Evolutionary conservation across 306 rosid genomes (phyloP).

Genomic region (Hippophae rhamnoides): DNA sequence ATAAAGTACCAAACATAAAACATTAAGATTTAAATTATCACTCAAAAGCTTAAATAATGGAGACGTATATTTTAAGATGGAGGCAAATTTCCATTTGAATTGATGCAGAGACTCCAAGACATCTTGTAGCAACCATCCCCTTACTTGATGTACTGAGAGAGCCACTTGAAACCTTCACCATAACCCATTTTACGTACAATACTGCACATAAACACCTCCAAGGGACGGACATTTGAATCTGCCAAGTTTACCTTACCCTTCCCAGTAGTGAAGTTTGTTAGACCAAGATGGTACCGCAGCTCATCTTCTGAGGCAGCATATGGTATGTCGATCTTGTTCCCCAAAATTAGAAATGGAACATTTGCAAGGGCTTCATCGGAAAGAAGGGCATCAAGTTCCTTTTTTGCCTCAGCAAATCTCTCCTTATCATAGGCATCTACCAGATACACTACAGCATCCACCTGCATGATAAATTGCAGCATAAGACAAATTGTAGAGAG

Average conservation of each 20-base stretch:
- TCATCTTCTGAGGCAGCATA: slow-evolving; percentile 88
- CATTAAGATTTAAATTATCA: too few species aligned
- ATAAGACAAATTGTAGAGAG: background rate
- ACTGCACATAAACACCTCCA: slow-evolving; percentile 93
- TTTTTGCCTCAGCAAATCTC: slow-evolving; percentile 70
- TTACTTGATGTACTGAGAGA: slow-evolving; percentile 83
- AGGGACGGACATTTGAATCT: slow-evolving; percentile 66
- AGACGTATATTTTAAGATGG: too few species aligned
- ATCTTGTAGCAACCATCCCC: slow-evolving; percentile 16
- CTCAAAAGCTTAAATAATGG: too few species aligned
- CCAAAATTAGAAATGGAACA: slow-evolving; percentile 77
- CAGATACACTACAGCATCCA: slow-evolving; percentile 76
- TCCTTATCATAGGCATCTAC: slow-evolving; percentile 79
- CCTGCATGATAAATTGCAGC: slow-evolving; percentile 31
- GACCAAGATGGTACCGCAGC: slow-evolving; percentile 60
- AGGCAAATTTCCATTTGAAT: too few species aligned
- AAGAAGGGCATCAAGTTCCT: slow-evolving; percentile 76
- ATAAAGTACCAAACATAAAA: too few species aligned
- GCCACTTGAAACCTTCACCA: slow-evolving; percentile 90
- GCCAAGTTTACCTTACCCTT: slow-evolving; percentile 70
- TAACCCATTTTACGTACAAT: slow-evolving; percentile 89
- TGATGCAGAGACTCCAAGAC: slow-evolving; percentile 8
- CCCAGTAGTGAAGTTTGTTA: slow-evolving; percentile 80
- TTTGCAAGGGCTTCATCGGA: slow-evolving; percentile 57
- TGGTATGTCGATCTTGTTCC: slow-evolving; percentile 76